Conservation (phyloP, 345 rosid species). For the Eucalyptus victrix region DNA sequence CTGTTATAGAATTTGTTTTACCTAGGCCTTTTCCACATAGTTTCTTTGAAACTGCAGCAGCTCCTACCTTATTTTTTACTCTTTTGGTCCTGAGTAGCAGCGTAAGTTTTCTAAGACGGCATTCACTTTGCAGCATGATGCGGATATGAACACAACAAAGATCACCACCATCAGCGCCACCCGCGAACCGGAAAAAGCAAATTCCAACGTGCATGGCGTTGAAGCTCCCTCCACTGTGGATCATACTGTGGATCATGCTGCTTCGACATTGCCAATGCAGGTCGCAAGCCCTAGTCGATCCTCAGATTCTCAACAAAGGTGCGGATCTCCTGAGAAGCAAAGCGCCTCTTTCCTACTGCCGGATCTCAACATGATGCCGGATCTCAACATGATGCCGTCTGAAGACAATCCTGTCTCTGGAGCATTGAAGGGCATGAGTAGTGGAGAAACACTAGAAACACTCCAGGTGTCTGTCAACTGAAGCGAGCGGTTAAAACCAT, state of each 20-base stretch:
- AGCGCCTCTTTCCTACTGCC: constrained; percentile 33
- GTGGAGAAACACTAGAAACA: neutral
- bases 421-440: constrained; percentile 19
- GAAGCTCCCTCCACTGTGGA: neutral
- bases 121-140: constrained; percentile 33
- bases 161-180: neutral
- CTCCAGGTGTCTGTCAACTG: neutral
- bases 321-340: constrained; percentile 3
- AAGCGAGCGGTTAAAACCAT: neutral
- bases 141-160: constrained; percentile 7
- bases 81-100: neutral
- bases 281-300: neutral
- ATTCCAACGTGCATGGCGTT: neutral
- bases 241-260: neutral
- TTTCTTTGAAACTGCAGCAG: neutral
- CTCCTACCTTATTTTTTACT: neutral
- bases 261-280: neutral
- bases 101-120: neutral
- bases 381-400: constrained; percentile 52
- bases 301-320: neutral
- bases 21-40: neutral
- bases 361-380: constrained; percentile 71
- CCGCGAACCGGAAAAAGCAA: neutral
- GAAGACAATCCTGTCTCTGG: constrained; percentile 4
- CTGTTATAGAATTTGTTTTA: neutral